Base-by-base conservation (phyloP, 225 moss, liverwort and hornwort genomes). In the Bryum argenteum region DNA sequence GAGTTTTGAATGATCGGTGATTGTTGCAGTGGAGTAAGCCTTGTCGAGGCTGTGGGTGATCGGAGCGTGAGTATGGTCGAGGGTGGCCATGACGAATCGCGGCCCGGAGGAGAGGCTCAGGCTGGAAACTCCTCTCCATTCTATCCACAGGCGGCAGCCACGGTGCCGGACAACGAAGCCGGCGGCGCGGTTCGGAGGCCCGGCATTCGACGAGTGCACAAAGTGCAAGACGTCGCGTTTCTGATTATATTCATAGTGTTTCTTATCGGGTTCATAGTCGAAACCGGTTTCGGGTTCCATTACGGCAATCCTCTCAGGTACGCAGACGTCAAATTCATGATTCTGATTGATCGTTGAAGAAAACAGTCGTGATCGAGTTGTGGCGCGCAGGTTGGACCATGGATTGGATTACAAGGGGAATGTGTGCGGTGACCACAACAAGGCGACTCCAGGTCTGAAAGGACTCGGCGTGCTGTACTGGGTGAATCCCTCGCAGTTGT, bases 361-460 rank as follows among this genome's bases (percentile, higher is more conserved):
- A n/a, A n/a, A n/a, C n/a, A n/a, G n/a, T n/a, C n/a, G n/a, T n/a
- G n/a, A 15, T 16, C 0, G 0, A 17, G 5, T n/a, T 8, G 3
- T 15, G 11, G 8, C 5, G 0, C 1, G 69, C 90, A 96, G 96
- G 52, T 80, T 96, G 11, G 69, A 89, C 33, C 85, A 83, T 44
- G 93, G 87, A 10, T 62, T 93, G 2, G 96, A 96, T 66, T 96
- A 93, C 76, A 89, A 91, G 10, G 96, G 96, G n/a, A 73, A 96
- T 18, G 67, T 91, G 0, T 96, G 96, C 19, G 91, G 89, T 0
- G 89, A 87, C 33, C 33, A 33, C 42, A 61, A 67, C 56, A 68
- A 61, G 11, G 70, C 81, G 0, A 77, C 64, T 0, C 81, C 84
- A 11, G 67, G 65, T 2, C 44, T 87, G 14, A 61, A 21, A 47